Conservation (phyloP, 768 basidiomycete genomes). For the Astraeus odoratus region DNA sequence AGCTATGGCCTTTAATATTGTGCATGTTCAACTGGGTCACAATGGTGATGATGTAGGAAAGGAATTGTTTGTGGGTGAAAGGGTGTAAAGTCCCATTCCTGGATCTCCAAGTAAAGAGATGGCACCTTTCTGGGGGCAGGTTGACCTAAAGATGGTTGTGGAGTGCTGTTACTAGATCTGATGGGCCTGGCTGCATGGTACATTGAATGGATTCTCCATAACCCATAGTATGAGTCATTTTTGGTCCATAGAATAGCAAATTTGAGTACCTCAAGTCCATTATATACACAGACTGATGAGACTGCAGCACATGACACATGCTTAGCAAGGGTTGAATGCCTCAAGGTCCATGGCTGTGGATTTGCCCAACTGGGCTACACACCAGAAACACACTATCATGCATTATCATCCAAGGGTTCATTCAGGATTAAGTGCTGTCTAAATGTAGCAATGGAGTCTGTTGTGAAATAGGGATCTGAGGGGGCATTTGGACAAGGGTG, state of each 20-base stretch:
- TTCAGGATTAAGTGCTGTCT: background rate
- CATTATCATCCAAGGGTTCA: background rate
- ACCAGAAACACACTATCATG: background rate
- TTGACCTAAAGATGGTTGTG: conserved; percentile 11
- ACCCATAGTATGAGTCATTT: background rate
- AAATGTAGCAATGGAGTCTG: conserved; percentile 1
- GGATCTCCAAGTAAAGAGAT: conserved; percentile 8
- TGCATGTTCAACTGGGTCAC: background rate
- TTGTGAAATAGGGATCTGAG: conserved; percentile 9
- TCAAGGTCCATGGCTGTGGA: background rate
- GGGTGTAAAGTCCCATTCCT: background rate
- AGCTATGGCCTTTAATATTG: conserved; percentile 11
- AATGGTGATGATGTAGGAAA: background rate
- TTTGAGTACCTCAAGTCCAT: background rate
- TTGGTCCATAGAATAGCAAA: background rate
- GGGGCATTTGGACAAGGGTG: conserved; percentile 7
- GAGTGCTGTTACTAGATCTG: conserved; percentile 9
- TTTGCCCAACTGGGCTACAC: background rate
- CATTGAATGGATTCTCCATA: conserved; percentile 9
- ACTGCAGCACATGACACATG: background rate
- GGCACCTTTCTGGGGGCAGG: background rate
- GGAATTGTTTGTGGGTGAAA: background rate
- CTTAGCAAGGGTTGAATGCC: background rate
- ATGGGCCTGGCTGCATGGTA: conserved; percentile 3
- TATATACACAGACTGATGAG: background rate